Evolutionary conservation across 2,329 filamentous ascomycete genomes (phyloP), one percentile per base, ranked within the genome.

Genomic region (Aspergillus calidoustus): DNA sequence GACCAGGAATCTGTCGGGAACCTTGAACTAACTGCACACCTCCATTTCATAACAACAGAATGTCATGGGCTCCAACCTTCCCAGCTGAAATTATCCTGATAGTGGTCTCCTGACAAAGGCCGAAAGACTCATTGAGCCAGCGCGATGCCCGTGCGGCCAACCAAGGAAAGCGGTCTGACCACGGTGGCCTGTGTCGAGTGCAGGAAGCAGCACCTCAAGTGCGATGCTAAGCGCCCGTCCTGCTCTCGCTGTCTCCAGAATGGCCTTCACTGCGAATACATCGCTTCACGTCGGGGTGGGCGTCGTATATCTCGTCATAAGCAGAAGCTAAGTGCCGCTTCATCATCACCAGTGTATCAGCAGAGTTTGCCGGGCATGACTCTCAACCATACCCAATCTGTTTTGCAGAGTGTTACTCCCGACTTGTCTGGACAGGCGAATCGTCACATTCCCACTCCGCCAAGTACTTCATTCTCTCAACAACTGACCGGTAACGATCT

Each of bases 141-240:
- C 17, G n/a, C 48, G 6, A 50, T 50, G 57, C 60, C 63, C 11
- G 44, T 56, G 19, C 43, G 63, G 55, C 53, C 57, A 34, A 65
- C 60, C 31, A 59, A 59, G 46, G 48, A 62, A 17, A 63, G 51
- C 43, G 63, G 72, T 8, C 67, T 72, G 30, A 61, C 73, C 59
- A 80, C 56, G 67, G 81, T 67, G 69, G 83, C 68, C 63, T 86
- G 65, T 77, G 76, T 74, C 6, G 76, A 77, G 52, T 83, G 81
- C 69, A 72, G 81, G 22, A 79, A 78, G 58, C 78, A 91, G 69
- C 90, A 93, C 75, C 81, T 92, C 48, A 92, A 91, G 74, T 93
- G 90, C 73, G 88, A 92, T 70, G 89, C 88, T 17, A 76, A 81
- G 44, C 86, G 77, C 41, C 90, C 90, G 9, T 68, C 74, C 9